Evolutionary conservation across 2,329 filamentous ascomycete genomes (phyloP).

Genomic region (Xylariaceae sp.): DNA sequence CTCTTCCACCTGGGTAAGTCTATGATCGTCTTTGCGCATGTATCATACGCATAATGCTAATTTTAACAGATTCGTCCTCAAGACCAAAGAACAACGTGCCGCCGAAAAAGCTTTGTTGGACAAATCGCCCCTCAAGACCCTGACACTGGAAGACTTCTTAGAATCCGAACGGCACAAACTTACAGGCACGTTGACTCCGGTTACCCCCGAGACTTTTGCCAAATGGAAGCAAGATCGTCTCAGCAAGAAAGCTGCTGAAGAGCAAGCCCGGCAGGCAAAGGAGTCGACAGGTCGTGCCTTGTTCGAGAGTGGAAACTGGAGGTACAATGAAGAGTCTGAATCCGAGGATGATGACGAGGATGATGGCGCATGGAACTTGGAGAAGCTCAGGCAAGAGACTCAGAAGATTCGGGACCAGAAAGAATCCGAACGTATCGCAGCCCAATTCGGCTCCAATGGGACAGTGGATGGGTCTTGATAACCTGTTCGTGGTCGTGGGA

Average conservation of each 20-base stretch:
- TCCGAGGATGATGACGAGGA: conserved; percentile 57
- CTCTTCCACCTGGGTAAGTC: conserved; percentile 84
- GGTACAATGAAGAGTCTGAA: conserved; percentile 56
- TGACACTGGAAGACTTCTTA: conserved; percentile 95
- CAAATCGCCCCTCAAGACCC: conserved; percentile 88
- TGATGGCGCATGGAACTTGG: conserved; percentile 69
- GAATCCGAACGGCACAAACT: conserved; percentile 96
- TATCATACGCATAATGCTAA: conserved; percentile 10
- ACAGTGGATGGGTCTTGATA: conserved; percentile 35
- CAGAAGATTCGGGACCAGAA: conserved; percentile 68
- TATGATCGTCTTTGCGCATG: neutral
- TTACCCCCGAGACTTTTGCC: conserved; percentile 86
- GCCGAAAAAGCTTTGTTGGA: conserved; percentile 95
- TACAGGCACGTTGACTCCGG: conserved; percentile 84
- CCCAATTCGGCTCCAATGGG: conserved; percentile 27
- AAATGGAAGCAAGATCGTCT: conserved; percentile 96
- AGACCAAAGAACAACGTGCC: conserved; percentile 94
- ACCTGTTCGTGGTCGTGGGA: neutral
- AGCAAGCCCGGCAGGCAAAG: conserved; percentile 84
- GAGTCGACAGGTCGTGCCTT: conserved; percentile 92
- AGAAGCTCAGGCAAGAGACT: conserved; percentile 79
- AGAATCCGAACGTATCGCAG: conserved; percentile 65
- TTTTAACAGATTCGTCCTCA: conserved; percentile 75
- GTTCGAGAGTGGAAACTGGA: conserved; percentile 96
- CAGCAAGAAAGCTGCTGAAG: conserved; percentile 93